These are phyloP conservation scores for Sanghuangporus sanghuang DNA, from an alignment of 1,284 basidiomycete genomes.

Conservation along the genomic window DNA sequence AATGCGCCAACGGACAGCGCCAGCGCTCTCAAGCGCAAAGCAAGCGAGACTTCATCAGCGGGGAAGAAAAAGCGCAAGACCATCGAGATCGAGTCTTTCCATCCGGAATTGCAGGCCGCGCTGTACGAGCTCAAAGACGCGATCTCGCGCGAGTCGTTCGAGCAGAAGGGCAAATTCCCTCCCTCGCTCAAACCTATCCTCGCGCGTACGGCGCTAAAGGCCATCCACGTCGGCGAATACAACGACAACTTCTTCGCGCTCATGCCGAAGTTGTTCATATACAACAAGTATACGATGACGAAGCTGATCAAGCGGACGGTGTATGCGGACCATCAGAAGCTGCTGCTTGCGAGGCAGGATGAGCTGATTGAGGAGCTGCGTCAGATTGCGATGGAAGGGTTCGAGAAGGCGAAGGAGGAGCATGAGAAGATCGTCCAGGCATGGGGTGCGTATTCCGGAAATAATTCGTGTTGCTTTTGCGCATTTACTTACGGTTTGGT, in stretches of 20 bases:
- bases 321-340: slow-evolving; percentile 59
- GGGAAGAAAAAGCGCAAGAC: slow-evolving; percentile 64
- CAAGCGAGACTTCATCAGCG: slow-evolving; percentile 40
- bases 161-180: slow-evolving; percentile 85
- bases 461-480: slow-evolving; percentile 3
- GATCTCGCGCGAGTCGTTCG: slow-evolving; percentile 63
- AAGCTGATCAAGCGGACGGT: slow-evolving; percentile 82
- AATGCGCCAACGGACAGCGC: slow-evolving; percentile 24
- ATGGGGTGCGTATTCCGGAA: slow-evolving; percentile 48
- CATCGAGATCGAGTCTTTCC: slow-evolving; percentile 63
- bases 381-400: slow-evolving; percentile 54
- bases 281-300: slow-evolving; percentile 90
- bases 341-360: slow-evolving; percentile 61
- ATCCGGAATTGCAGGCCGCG: slow-evolving; percentile 59
- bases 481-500: background rate
- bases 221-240: slow-evolving; percentile 82
- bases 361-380: slow-evolving; percentile 55
- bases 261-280: slow-evolving; percentile 85
- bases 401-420: slow-evolving; percentile 64
- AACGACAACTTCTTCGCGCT: slow-evolving; percentile 88
- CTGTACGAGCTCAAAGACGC: slow-evolving; percentile 59
- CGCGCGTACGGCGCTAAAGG: slow-evolving; percentile 67
- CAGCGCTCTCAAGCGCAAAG: slow-evolving; percentile 41
- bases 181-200: slow-evolving; percentile 73
- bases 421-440: slow-evolving; percentile 59